phyloP scores from a whole-genome alignment of 129 eudicot species.

The Scalesia atractyloides region DNA sequence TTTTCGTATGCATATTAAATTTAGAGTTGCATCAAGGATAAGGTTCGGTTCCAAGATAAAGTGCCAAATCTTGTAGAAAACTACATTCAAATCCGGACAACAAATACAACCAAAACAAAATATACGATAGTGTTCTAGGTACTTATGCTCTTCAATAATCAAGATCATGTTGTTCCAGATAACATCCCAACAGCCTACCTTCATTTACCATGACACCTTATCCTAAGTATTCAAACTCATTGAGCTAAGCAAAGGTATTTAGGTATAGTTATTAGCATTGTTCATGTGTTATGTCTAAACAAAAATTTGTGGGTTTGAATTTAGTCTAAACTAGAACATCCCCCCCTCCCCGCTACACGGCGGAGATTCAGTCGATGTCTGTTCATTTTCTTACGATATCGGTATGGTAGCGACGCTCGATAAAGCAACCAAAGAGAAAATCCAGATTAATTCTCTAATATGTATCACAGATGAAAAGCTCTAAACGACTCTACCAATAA shows the following conservation, averaged over 20 bases:
- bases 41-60: constrained; percentile 29
- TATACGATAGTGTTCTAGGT: background rate
- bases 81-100: constrained; percentile 9
- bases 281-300: background rate
- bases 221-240: no score
- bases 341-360: no score
- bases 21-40: constrained; percentile 18
- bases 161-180: background rate
- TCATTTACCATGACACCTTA: constrained; percentile 3
- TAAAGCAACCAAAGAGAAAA: no score
- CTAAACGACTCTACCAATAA: no score
- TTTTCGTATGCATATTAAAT: background rate
- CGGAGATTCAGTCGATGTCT: no score
- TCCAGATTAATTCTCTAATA: no score
- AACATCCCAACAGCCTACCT: background rate
- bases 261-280: background rate
- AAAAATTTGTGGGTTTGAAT: background rate
- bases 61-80: constrained; percentile 18
- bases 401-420: no score
- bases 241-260: no score
- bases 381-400: no score
- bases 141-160: background rate
- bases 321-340: background rate
- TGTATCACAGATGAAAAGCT: no score
- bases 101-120: background rate